phyloP scores from a whole-genome alignment of 2,329 filamentous ascomycete species.

The Xylaria sp. region DNA sequence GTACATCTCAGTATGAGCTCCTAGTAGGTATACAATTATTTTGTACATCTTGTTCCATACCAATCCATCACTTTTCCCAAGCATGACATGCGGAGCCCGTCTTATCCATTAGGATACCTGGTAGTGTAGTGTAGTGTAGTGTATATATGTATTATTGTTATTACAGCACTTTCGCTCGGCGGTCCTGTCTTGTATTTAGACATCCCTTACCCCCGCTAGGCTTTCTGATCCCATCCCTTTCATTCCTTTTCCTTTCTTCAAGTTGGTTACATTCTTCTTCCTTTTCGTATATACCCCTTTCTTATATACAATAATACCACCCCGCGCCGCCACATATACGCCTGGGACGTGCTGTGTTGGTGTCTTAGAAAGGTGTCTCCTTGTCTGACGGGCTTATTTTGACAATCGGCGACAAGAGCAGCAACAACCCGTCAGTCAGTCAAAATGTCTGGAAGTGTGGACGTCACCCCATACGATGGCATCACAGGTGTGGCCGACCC shows the following conservation, averaged over 20 bases:
- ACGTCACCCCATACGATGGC: conserved; percentile 61
- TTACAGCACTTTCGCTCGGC: background rate
- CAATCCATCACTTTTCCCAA: background rate
- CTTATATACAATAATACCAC: background rate
- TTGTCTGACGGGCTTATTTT: conserved; percentile 12
- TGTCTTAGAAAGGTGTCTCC: conserved; percentile 11
- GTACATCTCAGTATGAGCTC: background rate
- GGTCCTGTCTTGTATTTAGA: conserved; percentile 37
- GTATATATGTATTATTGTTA: background rate
- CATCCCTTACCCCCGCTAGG: conserved; percentile 17
- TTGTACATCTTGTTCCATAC: conserved; percentile 1
- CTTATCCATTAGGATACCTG: background rate
- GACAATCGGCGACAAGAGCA: conserved; percentile 18
- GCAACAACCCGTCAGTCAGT: background rate
- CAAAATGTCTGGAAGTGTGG: conserved; percentile 46
- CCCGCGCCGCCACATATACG: conserved; percentile 16
- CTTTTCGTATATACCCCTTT: conserved; percentile 12
- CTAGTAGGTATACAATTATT: background rate
- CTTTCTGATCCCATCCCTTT: conserved; percentile 2
- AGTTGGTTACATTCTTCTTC: conserved; percentile 16
- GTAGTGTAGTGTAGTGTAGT: too few species aligned
- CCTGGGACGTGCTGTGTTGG: conserved; percentile 31
- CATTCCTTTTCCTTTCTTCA: conserved; percentile 14
- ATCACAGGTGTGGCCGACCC: conserved; percentile 60
- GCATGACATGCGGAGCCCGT: conserved; percentile 24